Conservation (phyloP, 192 early-diverging fungal species). For the Chytriomyces sp. region DNA sequence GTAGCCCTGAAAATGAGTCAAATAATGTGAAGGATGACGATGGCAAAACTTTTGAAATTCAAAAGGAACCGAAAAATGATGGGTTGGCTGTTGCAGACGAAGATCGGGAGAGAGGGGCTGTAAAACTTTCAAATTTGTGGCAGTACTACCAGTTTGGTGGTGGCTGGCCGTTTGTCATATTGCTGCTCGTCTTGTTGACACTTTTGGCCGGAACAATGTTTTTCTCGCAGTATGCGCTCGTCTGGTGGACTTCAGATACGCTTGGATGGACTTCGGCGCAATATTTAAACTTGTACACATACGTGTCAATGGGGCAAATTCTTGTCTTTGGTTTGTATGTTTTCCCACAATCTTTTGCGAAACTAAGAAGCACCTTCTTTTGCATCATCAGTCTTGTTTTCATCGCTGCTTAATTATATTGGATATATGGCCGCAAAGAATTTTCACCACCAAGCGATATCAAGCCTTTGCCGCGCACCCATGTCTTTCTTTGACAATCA, state of each 20-base stretch:
- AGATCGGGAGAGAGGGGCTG: conserved; percentile 7
- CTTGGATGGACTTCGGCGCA: neutral
- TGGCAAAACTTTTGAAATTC: conserved; percentile 14
- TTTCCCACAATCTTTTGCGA: conserved; percentile 6
- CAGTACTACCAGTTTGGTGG: conserved; percentile 4
- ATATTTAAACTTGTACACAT: conserved; percentile 3
- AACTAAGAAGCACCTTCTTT: neutral
- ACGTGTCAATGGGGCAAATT: neutral
- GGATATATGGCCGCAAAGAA: too few relatives aligned
- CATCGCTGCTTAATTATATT: neutral
- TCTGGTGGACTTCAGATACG: conserved; percentile 13
- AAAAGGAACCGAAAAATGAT: neutral
- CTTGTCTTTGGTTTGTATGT: conserved; percentile 4
- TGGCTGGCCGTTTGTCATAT: neutral
- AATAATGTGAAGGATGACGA: conserved; percentile 43
- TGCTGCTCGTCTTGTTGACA: neutral
- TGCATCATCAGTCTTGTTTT: conserved; percentile 16
- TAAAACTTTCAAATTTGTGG: neutral
- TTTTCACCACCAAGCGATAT: neutral
- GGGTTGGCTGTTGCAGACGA: neutral
- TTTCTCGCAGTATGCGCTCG: conserved; percentile 21
- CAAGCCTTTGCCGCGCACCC: neutral
- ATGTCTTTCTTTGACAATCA: neutral
- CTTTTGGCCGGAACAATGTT: neutral
- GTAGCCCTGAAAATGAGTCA: neutral